Evolutionary conservation across 1,284 basidiomycete genomes (phyloP), one percentile per base, ranked within the genome.

Genomic region (Melanopsichium pennsylvanicum): DNA sequence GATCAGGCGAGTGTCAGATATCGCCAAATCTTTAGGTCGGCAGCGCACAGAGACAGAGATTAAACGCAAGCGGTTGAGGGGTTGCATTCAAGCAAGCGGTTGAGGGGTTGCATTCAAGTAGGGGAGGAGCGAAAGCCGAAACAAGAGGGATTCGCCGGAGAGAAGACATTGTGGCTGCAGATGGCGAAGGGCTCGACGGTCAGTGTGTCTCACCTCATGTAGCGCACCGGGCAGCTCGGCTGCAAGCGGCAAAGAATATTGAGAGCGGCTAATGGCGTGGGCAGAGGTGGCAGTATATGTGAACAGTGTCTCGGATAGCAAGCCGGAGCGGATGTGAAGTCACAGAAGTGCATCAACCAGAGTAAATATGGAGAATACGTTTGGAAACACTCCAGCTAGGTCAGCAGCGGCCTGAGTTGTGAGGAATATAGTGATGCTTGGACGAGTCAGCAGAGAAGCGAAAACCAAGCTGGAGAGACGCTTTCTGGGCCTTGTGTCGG

Each of bases 221-320:
- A 27, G n/a, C 31, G 52, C 38, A 31, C 18, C 36, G n/a, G 27
- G 8, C 13, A 7, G 27, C 27, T 43, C 19, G 36, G n/a, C 34
- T 48, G 45, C 44, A 42, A 42, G 39, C 44, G 45, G 52, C 21
- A 35, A 39, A 22, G 18, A 15, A 33, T 25, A n/a, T 12, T 22
- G 12, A 23, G 10, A 27, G 39, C 25, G 38, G 34, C 35, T 26
- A 43, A 33, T 23, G n/a, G 9, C 15, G 26, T 16, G 32, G 25
- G n/a, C n/a, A 8, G 31, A 13, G 23, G 37, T 31, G 29, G 31
- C 29, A 42, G 35, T 21, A 26, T 38, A 38, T 27, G 34, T 43
- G 40, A 36, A 32, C 23, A 29, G 21, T 49, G 55, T 58, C 42
- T 58, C 55, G 55, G 23, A 26, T 31, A 21, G 25, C 19, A 18